Evolutionary conservation across 2,329 filamentous ascomycete species (phyloP).

Genomic region (Aspergillus intermedius): DNA sequence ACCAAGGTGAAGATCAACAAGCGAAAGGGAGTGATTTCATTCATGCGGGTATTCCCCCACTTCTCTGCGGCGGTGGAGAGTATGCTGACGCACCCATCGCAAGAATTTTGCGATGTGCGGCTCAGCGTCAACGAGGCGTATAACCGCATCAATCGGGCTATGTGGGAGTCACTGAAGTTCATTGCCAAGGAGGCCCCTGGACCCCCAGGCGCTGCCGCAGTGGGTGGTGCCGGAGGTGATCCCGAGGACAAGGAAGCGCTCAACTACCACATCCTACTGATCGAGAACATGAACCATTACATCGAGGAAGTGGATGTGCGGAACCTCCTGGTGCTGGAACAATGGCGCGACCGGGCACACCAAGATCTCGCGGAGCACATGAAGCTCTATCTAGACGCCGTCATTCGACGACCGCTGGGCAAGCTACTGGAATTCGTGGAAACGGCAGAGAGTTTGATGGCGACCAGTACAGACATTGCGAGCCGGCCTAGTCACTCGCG

Average conservation of each 20-base stretch:
- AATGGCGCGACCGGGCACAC: conserved; percentile 73
- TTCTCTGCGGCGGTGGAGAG: conserved; percentile 80
- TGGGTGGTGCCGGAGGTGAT: conserved; percentile 45
- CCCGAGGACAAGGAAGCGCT: conserved; percentile 92
- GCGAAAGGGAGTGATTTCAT: conserved; percentile 90
- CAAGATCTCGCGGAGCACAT: conserved; percentile 81
- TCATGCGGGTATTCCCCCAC: conserved; percentile 86
- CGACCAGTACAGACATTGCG: conserved; percentile 59
- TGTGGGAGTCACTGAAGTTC: conserved; percentile 95
- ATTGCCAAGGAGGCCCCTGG: conserved; percentile 69
- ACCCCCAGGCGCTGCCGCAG: conserved; percentile 32
- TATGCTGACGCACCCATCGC: conserved; percentile 57
- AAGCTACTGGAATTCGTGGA: conserved; percentile 89
- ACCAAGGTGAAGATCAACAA: conserved; percentile 99
- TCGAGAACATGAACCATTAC: conserved; percentile 99
- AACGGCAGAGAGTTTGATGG: conserved; percentile 68
- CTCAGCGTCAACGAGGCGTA: conserved; percentile 81
- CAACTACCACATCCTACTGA: conserved; percentile 94
- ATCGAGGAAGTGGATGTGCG: conserved; percentile 79
- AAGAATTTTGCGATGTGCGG: conserved; percentile 61
- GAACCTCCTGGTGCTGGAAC: conserved; percentile 67
- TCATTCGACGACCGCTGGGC: conserved; percentile 81
- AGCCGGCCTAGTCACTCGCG: conserved; percentile 77
- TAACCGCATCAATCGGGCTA: conserved; percentile 78
- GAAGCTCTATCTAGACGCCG: conserved; percentile 75